Percentiles rank a stretch among this genome's conserved stretches.
phyloP scores from a whole-genome alignment of 345 rosid species.

The Euphorbia pulcherrima region DNA sequence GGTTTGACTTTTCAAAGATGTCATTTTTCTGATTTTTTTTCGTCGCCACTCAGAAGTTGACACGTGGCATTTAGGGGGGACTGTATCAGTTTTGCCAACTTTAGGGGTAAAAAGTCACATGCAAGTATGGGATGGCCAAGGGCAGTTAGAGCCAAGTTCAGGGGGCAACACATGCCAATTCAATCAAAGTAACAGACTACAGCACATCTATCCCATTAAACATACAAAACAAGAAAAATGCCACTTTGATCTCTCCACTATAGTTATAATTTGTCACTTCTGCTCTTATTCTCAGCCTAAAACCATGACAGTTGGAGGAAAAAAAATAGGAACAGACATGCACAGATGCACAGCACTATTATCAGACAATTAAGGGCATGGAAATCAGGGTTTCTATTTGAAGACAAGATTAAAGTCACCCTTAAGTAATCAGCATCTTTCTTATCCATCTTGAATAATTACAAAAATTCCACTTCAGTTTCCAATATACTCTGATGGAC shows the following conservation, averaged over 20 bases:
- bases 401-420: neutral
- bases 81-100: too few relatives aligned
- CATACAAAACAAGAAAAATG: neutral
- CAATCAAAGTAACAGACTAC: too few relatives aligned
- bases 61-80: too few relatives aligned
- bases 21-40: too few relatives aligned
- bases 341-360: too few relatives aligned
- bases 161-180: too few relatives aligned
- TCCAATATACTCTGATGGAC: neutral
- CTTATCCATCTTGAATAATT: neutral
- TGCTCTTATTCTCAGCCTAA: constrained; percentile 2
- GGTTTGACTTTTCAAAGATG: too few relatives aligned
- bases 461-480: neutral
- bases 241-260: neutral
- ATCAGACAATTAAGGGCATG: neutral
- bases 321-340: neutral
- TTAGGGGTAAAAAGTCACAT: too few relatives aligned
- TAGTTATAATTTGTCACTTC: too few relatives aligned
- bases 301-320: neutral
- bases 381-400: neutral
- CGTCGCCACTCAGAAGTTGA: too few relatives aligned
- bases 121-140: too few relatives aligned
- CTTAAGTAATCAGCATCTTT: neutral
- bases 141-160: too few relatives aligned
- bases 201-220: neutral